Base-by-base conservation (phyloP, 2,329 filamentous ascomycete species). In the Cephalotrichum gorgonifer region DNA sequence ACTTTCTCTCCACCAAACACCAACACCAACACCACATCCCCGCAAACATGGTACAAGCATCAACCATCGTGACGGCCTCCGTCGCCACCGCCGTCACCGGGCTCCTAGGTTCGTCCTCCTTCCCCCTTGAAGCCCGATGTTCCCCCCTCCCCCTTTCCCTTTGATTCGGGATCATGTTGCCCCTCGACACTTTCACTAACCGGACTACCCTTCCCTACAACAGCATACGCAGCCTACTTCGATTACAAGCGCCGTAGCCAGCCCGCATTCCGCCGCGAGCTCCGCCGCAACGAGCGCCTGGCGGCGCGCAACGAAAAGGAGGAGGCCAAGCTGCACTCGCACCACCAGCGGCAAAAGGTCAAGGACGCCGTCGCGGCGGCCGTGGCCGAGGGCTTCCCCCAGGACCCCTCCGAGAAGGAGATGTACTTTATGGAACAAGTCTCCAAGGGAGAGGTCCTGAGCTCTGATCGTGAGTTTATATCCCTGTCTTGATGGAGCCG, bases 391-490 rank as follows among this genome's bases (percentile, higher is more conserved):
- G 93, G 91, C 50, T 96, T 95, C 77, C 93, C 93, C 44, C 75
- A 78, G 41, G 88, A 89, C 60, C 81, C 91, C 31, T 91, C 97
- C 66, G 89, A 95, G 73, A 89, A 88, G 65, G 93, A 98, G 75
- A 79, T 82, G 53, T 98, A 88, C 75, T 98, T 98, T 72, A 95
- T 97, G 81, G 83, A 88, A 65, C 88, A 95, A 70, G 89, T 98
- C 55, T 87, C 89, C 58, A 75, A 81, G 63, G 93, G 93, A 63
- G 93, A 98, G 75, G 71, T 78, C 49, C 76, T 96, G 63, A 87
- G 85, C 63, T 74, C 81, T 60, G 86, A 95, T 67, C 87, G 89
- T 93, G 78, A 65, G 79, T 70, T 22, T 35, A 11, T 35, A 23
- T 4, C 15, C 11, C 30, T 4, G 30, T 14, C 30, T 31, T 14